Base-by-base conservation (phyloP, 2,329 filamentous ascomycete species). In the Alternaria sp. region DNA sequence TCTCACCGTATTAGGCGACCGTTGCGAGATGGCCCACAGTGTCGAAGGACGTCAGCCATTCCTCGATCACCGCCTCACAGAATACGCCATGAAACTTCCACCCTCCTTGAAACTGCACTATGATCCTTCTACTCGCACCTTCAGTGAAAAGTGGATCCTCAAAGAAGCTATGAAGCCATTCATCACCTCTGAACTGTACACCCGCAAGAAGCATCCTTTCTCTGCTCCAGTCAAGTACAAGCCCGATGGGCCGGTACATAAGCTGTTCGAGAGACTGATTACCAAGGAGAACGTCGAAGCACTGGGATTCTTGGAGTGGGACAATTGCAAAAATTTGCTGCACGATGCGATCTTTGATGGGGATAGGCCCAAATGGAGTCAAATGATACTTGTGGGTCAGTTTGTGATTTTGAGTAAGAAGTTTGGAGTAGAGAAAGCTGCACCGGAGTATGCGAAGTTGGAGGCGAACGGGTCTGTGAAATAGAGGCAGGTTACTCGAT, bases 141-240 rank as follows among this genome's bases (percentile, higher is more conserved):
- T 70, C 24, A 65, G 41, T n/a, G 82, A 85, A 70, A 84, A 86
- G 60, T 83, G 80, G 77, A 79, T 85, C 28, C 76, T 85, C 1
- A 79, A 81, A 3, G 80, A 86, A 63, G 83, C 83, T 0, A 77
- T 74, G 21, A 78, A 77, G 56, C 82, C 83, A 3, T 85, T 80
- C 62, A 78, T 85, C 55, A 83, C 83, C 0, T 72, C 81, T 13
- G 84, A 86, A 70, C 67, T 85, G 4, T 85, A 85, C 67, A 69
- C 76, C 29, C 73, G 81, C 9, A 80, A 73, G 60, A 86, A 85
- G 67, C 77, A 82, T 21, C 77, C 81, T 0, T 85, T 81, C 61
- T 66, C 77, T n/a, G 83, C 81, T 1, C 84, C 83, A 0, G 72
- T 73, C 0, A 71, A 63, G 23, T 85, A 78, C 62, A 73, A 74